Evolutionary conservation across 257 asterid genomes (phyloP), one percentile per base, ranked within the genome.

Genomic region (Fraxinus americana): DNA sequence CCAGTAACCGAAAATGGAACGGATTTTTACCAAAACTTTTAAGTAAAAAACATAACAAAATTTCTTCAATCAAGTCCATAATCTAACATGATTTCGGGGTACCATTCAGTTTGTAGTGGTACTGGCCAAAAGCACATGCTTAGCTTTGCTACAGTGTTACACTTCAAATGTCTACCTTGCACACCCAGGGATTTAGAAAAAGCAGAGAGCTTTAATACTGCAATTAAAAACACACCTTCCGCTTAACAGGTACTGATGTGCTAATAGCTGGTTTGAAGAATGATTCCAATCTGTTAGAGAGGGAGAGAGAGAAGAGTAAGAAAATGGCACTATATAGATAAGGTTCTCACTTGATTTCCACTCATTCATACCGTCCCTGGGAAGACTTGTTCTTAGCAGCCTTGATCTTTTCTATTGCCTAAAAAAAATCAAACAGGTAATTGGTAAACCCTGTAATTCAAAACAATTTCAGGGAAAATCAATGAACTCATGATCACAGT

Each of bases 331-430:
- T 67, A 67, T 54, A 71, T 30, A 39, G 77, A 50, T 79, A 82
- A 61, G 57, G 35, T 54, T 35, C 69, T 35, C 48, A 77, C 41
- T 61, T 41, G 57, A 78, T 45, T 70, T 67, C 21, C 48, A 75
- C 34, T 63, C 52, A 30, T 57, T 52, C 77, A 69, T 93, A 93
- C 99, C 99, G 84, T 83, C 97, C 97, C 87, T 93, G 98, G 67
- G 97, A 79, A 10, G 97, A 92, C 88, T 93, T 93, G 86, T 89
- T 96, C 89, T 96, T 93, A 54, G 98, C 97, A 57, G 97, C 89
- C 91, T 96, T 96, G 85, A 96, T 96, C 90, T 92, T 93, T 82
- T 96, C 97, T 75, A 96, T 90, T 48, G 98, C 96, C 98, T 96
- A 80, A 67, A 87, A 87, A 29, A 71, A 69, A 78, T 36, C 81